Conservation (phyloP, 495 filamentous ascomycete species). For the Ramalina peruviana region DNA sequence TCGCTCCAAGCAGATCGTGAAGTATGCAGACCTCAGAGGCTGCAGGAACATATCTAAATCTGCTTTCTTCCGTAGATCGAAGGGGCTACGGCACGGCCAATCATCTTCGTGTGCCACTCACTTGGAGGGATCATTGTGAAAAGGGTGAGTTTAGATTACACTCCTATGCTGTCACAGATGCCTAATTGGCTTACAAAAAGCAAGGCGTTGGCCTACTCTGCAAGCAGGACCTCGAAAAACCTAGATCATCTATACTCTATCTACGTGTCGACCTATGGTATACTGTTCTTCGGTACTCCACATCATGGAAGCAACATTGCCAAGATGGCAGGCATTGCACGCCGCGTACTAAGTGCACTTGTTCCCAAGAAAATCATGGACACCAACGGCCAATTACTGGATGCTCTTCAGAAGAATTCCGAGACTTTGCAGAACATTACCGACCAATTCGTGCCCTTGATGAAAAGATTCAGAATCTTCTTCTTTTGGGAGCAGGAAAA, state of each 20-base stretch:
- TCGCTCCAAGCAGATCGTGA: constrained; percentile 10
- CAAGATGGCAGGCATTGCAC: constrained; percentile 1
- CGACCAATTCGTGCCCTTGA: constrained; percentile 28
- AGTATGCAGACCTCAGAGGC: not conserved
- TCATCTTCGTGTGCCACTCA: constrained; percentile 7
- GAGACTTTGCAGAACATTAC: constrained; percentile 29
- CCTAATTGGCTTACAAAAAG: not conserved
- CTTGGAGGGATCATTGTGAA: constrained; percentile 11
- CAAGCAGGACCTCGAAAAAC: not conserved
- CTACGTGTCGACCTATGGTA: constrained; percentile 22
- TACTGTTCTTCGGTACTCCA: constrained; percentile 27
- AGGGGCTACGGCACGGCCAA: constrained; percentile 6
- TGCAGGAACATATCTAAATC: not conserved
- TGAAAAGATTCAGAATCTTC: constrained; percentile 25
- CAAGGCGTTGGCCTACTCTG: constrained; percentile 9
- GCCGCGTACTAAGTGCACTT: constrained; percentile 8
- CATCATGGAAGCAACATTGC: constrained; percentile 18
- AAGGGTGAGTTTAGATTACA: not conserved
- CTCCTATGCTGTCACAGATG: not conserved
- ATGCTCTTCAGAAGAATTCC: constrained; percentile 21
- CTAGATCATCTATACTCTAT: constrained; percentile 19
- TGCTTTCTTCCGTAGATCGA: not conserved
- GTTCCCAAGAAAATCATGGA: constrained; percentile 11
- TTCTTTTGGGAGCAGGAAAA: constrained; percentile 31
- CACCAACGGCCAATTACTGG: constrained; percentile 14